Evolutionary conservation across 2,329 filamentous ascomycete species (phyloP), one percentile per base, ranked within the genome.

Genomic region (Tolypocladium pustulatum): DNA sequence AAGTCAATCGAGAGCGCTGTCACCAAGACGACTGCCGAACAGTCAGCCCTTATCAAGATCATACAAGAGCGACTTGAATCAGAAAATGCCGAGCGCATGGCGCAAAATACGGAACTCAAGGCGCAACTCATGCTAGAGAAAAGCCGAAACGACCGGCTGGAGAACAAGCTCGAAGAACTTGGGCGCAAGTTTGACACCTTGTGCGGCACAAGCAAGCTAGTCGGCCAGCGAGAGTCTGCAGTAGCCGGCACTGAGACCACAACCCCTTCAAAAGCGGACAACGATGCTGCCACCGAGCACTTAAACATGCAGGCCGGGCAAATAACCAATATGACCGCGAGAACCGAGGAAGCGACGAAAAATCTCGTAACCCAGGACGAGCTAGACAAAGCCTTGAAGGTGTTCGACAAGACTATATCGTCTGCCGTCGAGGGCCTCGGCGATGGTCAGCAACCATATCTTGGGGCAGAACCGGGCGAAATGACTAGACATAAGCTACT

Each of bases 101-200:
- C 40, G 40, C 52, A 58, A n/a, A 54, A 40, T 22, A 57, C 46
- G 22, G 56, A 55, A n/a, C 56, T 64, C 22, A 40, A 54, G 25
- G 54, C 51, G n/a, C 55, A 60, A 5, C 49, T 62, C 15, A 34
- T 41, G 3, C 20, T 13, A 2, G 58, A 64, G 51, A 58, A 51
- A 25, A 37, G 54, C 22, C 55, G 56, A 43, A 61, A 54, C 36
- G 60, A 63, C 7, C 57, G 43, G 10, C 62, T 75, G 8, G 65
- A 69, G 46, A 59, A 60, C 10, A 66, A 65, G 36, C 57, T 68
- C 9, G 65, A 69, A 10, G 61, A 69, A 2, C 41, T 65, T 49
- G 57, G 57, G 17, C 36, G 58, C 17, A 61, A 38, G 22, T 34
- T 61, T 17, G 63, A 34, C 22, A 27, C 12, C 32, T 15, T n/a